These are phyloP conservation scores for Codiaeum variegatum DNA, from an alignment of 441 rosid genomes.

Conservation along the genomic window DNA sequence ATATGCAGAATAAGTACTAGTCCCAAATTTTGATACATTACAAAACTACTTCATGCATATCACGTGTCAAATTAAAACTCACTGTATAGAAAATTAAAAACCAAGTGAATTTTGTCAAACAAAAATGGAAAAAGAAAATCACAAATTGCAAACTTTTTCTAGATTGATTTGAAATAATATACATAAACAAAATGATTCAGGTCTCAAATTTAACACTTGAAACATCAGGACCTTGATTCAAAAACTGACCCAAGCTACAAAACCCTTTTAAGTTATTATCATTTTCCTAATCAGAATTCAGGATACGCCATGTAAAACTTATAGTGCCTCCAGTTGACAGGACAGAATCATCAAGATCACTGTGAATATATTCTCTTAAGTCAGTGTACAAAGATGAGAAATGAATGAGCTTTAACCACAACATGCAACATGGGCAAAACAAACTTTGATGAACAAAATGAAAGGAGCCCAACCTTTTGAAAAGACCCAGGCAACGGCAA, in stretches of 20 bases:
- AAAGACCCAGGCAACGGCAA: slow-evolving; percentile 41
- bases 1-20: background rate
- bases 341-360: background rate
- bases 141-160: background rate
- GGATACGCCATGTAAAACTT: background rate
- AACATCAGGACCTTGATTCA: background rate
- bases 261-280: background rate
- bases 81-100: background rate
- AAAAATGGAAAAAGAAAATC: background rate
- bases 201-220: background rate
- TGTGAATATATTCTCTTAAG: background rate
- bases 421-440: background rate
- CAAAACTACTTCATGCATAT: background rate
- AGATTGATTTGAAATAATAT: background rate
- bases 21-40: background rate
- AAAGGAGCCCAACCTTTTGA: slow-evolving; percentile 32
- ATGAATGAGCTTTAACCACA: background rate
- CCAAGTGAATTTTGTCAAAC: background rate
- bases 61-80: background rate
- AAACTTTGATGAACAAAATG: background rate
- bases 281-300: background rate
- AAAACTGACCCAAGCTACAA: background rate
- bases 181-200: background rate
- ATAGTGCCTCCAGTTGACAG: background rate
- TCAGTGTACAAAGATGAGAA: background rate